phyloP scores from a whole-genome alignment of 2,329 filamentous ascomycete species.

The Ceratocystis huliohia region DNA sequence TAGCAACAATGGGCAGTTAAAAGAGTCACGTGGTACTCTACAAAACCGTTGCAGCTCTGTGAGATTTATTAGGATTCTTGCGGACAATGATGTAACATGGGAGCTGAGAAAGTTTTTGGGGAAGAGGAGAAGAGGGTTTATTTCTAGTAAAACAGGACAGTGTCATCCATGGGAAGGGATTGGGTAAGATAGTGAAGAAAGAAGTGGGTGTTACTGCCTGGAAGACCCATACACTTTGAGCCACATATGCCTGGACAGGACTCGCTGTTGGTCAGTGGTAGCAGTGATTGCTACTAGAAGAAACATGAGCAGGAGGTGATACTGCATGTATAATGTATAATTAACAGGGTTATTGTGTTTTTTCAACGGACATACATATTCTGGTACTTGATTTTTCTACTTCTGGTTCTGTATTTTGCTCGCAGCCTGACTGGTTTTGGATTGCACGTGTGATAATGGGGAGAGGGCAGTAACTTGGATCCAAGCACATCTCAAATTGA shows the following conservation, averaged over 20 bases:
- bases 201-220: neutral
- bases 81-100: neutral
- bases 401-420: neutral
- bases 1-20: neutral
- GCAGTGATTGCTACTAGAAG: neutral
- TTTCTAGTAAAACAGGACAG: neutral
- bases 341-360: neutral
- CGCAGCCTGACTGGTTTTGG: neutral
- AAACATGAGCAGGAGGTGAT: neutral
- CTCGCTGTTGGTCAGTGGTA: neutral
- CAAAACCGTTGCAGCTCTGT: conserved; percentile 9
- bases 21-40: conserved; percentile 8
- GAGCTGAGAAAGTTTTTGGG: neutral
- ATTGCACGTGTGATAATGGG: neutral
- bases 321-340: neutral
- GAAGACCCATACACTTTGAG: neutral
- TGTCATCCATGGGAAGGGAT: no score
- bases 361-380: neutral
- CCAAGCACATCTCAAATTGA: neutral
- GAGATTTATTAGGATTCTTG: neutral
- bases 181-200: no score
- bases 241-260: neutral
- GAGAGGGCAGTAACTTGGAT: neutral
- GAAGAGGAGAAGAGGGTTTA: neutral
- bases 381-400: neutral